Evolutionary conservation across 2,329 filamentous ascomycete species (phyloP).

Genomic region (Pseudogymnoascus sp.): DNA sequence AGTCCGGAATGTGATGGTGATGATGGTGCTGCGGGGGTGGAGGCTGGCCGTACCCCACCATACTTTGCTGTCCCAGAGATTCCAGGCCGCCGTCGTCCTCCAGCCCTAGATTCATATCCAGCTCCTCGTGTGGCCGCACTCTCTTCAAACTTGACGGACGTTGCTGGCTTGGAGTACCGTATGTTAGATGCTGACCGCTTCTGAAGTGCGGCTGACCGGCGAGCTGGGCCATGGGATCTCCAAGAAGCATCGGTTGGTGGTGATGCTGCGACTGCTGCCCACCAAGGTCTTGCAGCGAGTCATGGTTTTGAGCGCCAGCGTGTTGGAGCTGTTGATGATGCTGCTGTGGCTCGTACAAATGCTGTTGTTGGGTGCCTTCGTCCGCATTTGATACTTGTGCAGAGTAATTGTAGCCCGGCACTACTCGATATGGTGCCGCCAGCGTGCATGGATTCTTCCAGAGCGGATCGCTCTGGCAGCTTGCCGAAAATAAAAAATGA

Average conservation of each 20-base stretch:
- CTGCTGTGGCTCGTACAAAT: slow-evolving; percentile 49
- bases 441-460: slow-evolving; percentile 69
- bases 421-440: slow-evolving; percentile 65
- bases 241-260: slow-evolving; percentile 46
- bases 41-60: slow-evolving; percentile 34
- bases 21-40: slow-evolving; percentile 43
- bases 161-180: slow-evolving; percentile 32
- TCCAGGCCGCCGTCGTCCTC: slow-evolving; percentile 41
- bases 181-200: slow-evolving; percentile 41
- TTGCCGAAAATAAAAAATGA: slow-evolving; percentile 51
- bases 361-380: slow-evolving; percentile 54
- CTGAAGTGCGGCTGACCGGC: slow-evolving; percentile 38
- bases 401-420: slow-evolving; percentile 63
- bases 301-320: slow-evolving; percentile 24
- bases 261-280: slow-evolving; percentile 45
- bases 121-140: slow-evolving; percentile 44
- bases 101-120: slow-evolving; percentile 35
- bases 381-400: slow-evolving; percentile 57
- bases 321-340: slow-evolving; percentile 29
- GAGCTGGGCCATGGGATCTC: slow-evolving; percentile 44
- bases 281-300: slow-evolving; percentile 22
- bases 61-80: slow-evolving; percentile 46
- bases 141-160: slow-evolving; percentile 37
- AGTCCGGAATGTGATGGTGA: slow-evolving; percentile 74
- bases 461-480: slow-evolving; percentile 68